These are phyloP conservation scores for Penicillium alfredii DNA, from an alignment of 495 filamentous ascomycete species.

Conservation along the genomic window DNA sequence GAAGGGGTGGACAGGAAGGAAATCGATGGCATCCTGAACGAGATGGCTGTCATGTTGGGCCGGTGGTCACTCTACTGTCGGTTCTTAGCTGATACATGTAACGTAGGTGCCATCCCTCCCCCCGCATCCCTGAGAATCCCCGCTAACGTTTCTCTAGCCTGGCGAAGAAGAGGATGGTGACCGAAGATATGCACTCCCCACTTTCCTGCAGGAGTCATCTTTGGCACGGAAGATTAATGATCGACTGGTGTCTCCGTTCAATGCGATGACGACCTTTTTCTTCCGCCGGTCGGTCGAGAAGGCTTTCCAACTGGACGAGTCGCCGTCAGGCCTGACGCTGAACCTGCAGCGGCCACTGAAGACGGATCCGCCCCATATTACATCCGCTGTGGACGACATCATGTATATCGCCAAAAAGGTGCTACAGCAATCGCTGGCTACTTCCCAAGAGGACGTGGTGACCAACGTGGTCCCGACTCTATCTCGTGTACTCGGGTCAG, in stretches of 20 bases:
- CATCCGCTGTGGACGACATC: slow-evolving; percentile 93
- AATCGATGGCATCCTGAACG: slow-evolving; percentile 76
- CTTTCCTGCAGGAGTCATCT: slow-evolving; percentile 66
- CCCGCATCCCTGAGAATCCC: too few species aligned
- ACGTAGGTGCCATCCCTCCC: too few species aligned
- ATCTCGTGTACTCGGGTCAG: slow-evolving; percentile 78
- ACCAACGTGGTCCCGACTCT: slow-evolving; percentile 72
- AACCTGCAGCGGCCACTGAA: slow-evolving; percentile 60
- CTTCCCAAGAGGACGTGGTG: slow-evolving; percentile 70
- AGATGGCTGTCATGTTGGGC: slow-evolving; percentile 84
- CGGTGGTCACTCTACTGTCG: slow-evolving; percentile 89
- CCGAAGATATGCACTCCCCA: slow-evolving; percentile 46
- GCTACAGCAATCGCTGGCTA: slow-evolving; percentile 76
- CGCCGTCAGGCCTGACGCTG: slow-evolving; percentile 71
- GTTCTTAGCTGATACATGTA: slow-evolving; percentile 80
- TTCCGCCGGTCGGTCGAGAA: slow-evolving; percentile 93
- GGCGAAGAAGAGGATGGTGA: slow-evolving; percentile 24
- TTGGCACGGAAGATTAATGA: slow-evolving; percentile 68
- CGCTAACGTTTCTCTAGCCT: slow-evolving; percentile 11
- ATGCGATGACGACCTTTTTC: slow-evolving; percentile 88
- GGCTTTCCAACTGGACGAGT: slow-evolving; percentile 96
- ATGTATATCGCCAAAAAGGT: slow-evolving; percentile 98
- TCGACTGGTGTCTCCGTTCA: slow-evolving; percentile 71
- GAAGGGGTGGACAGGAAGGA: slow-evolving; percentile 95
- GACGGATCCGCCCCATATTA: slow-evolving; percentile 81